Conservation (phyloP, 352 stramenopile species). For the Globisporangium paddicum region DNA sequence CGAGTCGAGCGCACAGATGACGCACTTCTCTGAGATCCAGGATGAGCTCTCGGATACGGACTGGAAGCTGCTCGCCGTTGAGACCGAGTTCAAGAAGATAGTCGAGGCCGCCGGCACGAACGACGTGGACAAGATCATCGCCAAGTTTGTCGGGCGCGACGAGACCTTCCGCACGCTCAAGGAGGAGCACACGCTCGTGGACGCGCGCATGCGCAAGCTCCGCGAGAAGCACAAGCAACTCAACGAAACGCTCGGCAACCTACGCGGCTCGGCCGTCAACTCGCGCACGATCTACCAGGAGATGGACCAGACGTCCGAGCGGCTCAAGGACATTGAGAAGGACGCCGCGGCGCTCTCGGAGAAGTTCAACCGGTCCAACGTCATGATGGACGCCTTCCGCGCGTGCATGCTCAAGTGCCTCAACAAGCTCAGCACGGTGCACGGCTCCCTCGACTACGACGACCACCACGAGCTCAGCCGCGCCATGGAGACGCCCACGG, state of each 20-base stretch:
- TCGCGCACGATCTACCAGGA: conserved; percentile 83
- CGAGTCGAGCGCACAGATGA: conserved; percentile 71
- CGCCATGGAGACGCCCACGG: conserved; percentile 61
- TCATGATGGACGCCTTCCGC: conserved; percentile 79
- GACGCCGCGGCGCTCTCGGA: conserved; percentile 60
- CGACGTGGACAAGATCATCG: conserved; percentile 81
- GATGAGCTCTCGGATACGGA: conserved; percentile 72
- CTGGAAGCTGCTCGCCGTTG: conserved; percentile 56
- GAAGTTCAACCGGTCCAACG: conserved; percentile 68
- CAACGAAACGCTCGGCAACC: conserved; percentile 51
- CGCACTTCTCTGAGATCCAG: conserved; percentile 76
- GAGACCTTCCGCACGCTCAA: conserved; percentile 69
- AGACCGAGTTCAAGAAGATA: conserved; percentile 72
- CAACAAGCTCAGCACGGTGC: conserved; percentile 64
- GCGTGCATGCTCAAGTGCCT: conserved; percentile 82
- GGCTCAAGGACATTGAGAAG: conserved; percentile 83
- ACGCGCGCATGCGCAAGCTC: conserved; percentile 72
- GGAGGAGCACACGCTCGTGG: conserved; percentile 69
- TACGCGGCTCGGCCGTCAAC: conserved; percentile 68
- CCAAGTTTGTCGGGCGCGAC: conserved; percentile 65
- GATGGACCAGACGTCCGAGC: conserved; percentile 78
- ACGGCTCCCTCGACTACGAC: conserved; percentile 69
- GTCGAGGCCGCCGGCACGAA: conserved; percentile 72
- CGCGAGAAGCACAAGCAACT: conserved; percentile 75
- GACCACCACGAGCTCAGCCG: conserved; percentile 66